Evolutionary conservation across 202 grass and related monocot genomes (phyloP), one percentile per base, ranked within the genome.

Genomic region (Bolboschoenoplectus hybrid): DNA sequence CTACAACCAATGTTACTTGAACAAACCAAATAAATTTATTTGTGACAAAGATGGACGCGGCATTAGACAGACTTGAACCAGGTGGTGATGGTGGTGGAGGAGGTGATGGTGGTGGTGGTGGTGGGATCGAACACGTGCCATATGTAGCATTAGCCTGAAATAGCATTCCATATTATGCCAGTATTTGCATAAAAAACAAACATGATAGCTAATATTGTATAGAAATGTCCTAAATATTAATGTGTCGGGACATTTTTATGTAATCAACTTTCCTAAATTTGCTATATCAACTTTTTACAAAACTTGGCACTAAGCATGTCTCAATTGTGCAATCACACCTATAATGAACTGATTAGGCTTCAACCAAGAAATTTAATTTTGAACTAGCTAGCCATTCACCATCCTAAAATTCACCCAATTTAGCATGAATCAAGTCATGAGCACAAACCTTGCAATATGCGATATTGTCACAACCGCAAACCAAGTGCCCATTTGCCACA

Each of bases 401-500:
- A 50, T 12, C 35, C 66, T 89, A 39, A 79, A 49, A 55, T 63
- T 38, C 38, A 69, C 34, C 5, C 19, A 63, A 44, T 58, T 3
- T 49, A 39, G 36, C 11, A 14, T 56, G n/a, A 1, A 67, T 44
- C 16, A 88, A 47, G 68, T 41, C 11, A 88, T 45, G 62, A 1
- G 53, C 4, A 62, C 85, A 82, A 83, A 94, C 93, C 91, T 92
- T 91, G 90, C 93, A 98, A 81, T 91, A 94, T n/a, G 93, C 87
- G 39, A 98, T 95, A 80, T 92, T 93, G 62, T 89, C 90, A 49
- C 96, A 98, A 4, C 96, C 96, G 32, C 96, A 98, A 36, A 98
- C 84, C 34, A 95, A 82, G 87, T 96, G 91, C 0, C 96, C 93
- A 78, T 98, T 98, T 34, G 96, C 93, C 47, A 89, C 51, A 43